Evolutionary conservation across 345 rosid species (phyloP), one percentile per base, ranked within the genome.

Genomic region (Eucalyptus marginata): DNA sequence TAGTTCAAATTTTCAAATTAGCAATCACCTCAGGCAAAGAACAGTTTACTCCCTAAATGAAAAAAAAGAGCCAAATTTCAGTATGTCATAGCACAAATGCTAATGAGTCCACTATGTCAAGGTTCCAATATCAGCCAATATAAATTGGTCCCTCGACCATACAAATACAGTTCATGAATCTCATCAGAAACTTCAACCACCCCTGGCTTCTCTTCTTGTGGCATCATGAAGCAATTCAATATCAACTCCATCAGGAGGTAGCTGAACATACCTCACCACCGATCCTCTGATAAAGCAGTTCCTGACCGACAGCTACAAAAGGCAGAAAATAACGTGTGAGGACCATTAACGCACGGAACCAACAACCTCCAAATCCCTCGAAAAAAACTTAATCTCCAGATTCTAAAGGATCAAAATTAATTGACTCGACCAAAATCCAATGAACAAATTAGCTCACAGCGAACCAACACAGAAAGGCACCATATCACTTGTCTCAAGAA

Each of bases 261-360:
- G 90, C 87, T 97, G 99, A 51, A 98, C 99, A 87, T 98, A 98
- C 86, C 99, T 97, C 88, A 98, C 99, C 90, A 98, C 99, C 2
- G 99, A 98, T 84, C 99, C 99, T 92, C 99, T 92, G 89, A 98
- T 98, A 94, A 98, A 98, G 90, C 99, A 98, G 90, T 98, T 98
- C 92, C 99, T 95, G 90, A 97, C 99, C 1, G 99, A 98, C 90
- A 98, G 99, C 99, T 98, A 94, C 90, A 92, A 89, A 31, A 89
- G 85, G 22, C 27, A 62, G 16, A 5, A 83, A 20, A 36, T 3
- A 29, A 76, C 29, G 1, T 76, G 84, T 11, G 29, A 76, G 9
- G 27, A 76, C 5, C 0, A 15, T 20, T 20, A 10, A 22, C 43
- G 0, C 29, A 40, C 2, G 1, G 9, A 22, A 76, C 15, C 47